Evolutionary conservation across 306 rosid species (phyloP), one percentile per base, ranked within the genome.

Genomic region (Malus fusca): DNA sequence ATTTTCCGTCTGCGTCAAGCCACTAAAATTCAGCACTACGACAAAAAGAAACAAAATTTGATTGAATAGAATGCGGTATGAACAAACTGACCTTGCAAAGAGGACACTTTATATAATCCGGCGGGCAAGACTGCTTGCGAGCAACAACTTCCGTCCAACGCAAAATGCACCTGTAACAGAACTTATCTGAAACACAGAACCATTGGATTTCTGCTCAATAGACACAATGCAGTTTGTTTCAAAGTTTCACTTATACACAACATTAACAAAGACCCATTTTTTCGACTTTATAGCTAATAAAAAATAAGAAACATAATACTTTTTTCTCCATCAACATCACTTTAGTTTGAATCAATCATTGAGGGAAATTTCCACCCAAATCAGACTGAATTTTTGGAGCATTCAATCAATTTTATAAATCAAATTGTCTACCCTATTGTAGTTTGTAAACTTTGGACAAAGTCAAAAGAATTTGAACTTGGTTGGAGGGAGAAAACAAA

Each of bases 91-190:
- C 98, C 97, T 94, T 94, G 90, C 98, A 94, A 48, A 92, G 89
- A 68, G 98, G 98, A 67, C 98, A 94, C 72, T 86, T 90, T 10
- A 94, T 83, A 53, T 88, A 87, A 56, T 93, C 73, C 75, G 80
- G 81, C 21, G 84, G 69, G 81, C 71, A 46, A 59, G 74, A 77
- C 68, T 71, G 88, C 82, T 90, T 91, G 72, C 79, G 68, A 67
- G 92, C 69, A 83, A 88, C 85, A 42, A 94, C 93, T 69, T 88
- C 92, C 74, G 88, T 75, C 98, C 98, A 94, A 48, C 91, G 98
- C n/a, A 85, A 48, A 81, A 94, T 92, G 84, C 96, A 94, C 74
- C 80, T 84, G 87, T 83, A 94, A 84, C 98, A 94, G 80, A 92
- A 94, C 43, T 84, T 87, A 82, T 94, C 98, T 93, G 92, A 74